These are phyloP conservation scores for Solanum megistacrolobum DNA, from an alignment of 257 asterid genomes.

Conservation along the genomic window DNA sequence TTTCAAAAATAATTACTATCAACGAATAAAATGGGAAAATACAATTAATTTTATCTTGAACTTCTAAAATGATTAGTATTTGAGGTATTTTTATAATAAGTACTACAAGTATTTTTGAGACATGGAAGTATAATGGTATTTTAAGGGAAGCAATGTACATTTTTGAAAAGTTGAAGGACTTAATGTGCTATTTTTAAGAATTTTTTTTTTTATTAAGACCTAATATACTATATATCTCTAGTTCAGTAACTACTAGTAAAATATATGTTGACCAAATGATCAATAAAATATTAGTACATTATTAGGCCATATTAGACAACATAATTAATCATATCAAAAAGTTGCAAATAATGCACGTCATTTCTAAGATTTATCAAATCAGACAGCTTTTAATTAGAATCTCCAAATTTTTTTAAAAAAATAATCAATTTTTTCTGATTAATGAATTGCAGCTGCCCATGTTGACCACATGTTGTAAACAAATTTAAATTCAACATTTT, in stretches of 20 bases:
- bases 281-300: neutral
- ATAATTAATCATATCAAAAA: neutral
- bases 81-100: neutral
- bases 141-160: neutral
- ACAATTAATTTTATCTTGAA: no score
- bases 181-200: neutral
- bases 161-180: neutral
- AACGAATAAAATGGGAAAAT: no score
- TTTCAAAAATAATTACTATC: no score
- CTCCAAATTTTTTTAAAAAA: neutral
- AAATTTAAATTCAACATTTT: neutral
- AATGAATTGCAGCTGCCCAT: neutral
- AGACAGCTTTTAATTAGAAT: neutral
- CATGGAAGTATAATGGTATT: neutral
- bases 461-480: neutral
- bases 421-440: neutral
- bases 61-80: neutral
- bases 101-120: no score
- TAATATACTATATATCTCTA: neutral
- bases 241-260: neutral
- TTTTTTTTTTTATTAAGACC: neutral
- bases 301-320: neutral
- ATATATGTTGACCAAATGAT: neutral
- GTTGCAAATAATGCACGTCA: neutral
- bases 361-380: neutral